phyloP scores from a whole-genome alignment of 139 green algal genomes.

The Astrephomene gubernaculifera region DNA sequence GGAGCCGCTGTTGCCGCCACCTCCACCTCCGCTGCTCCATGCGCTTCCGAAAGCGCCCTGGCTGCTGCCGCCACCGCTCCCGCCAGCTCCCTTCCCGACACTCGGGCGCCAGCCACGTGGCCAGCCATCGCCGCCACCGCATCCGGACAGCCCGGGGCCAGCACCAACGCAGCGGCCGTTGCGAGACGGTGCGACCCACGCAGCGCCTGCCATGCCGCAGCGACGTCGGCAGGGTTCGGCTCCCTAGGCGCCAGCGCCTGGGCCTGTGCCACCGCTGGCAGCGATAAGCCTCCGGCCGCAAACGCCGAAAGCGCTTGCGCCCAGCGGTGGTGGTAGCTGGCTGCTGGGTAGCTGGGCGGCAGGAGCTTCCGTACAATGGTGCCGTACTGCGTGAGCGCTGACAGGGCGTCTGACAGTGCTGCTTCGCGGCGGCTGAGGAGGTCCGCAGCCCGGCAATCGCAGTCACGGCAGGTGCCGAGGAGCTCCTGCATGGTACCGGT shows the following conservation, averaged over 20 bases:
- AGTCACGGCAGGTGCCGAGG: background rate
- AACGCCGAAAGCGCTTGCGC: conserved; percentile 34
- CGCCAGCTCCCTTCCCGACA: conserved; percentile 23
- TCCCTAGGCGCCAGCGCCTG: conserved; percentile 20
- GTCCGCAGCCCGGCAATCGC: conserved; percentile 3
- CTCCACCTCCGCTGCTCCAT: background rate
- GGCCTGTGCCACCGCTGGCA: conserved; percentile 18
- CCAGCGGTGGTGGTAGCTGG: conserved; percentile 49
- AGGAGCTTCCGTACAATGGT: conserved; percentile 43
- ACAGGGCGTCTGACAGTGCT: background rate
- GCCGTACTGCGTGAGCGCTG: conserved; percentile 31
- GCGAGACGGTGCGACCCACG: conserved; percentile 29
- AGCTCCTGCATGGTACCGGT: conserved; percentile 18
- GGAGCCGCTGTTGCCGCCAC: background rate
- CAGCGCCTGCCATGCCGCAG: conserved; percentile 34
- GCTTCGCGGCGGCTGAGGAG: conserved; percentile 27
- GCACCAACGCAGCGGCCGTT: background rate
- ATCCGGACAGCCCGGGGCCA: background rate
- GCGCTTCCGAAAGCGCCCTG: background rate
- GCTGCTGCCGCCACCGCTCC: background rate
- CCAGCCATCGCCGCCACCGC: background rate
- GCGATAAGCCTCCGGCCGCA: conserved; percentile 8
- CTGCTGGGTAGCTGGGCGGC: conserved; percentile 26
- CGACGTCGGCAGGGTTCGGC: background rate
- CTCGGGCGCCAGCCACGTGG: background rate